Conservation (phyloP, 2,329 filamentous ascomycete species). For the Massarina eburnea region DNA sequence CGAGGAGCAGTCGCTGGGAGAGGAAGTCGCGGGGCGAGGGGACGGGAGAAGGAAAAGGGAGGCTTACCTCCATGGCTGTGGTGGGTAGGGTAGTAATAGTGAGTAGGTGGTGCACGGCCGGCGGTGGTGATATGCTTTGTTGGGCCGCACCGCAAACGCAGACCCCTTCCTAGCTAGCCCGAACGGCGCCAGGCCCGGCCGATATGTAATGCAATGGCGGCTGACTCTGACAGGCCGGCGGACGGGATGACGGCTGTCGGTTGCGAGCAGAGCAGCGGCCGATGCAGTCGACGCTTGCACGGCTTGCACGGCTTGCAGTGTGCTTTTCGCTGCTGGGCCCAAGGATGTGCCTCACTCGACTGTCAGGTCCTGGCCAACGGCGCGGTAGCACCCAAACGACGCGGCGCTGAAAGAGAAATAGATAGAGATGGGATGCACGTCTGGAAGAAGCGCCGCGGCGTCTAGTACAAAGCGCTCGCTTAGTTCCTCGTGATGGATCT, state of each 20-base stretch:
- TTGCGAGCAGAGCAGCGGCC: constrained; percentile 1
- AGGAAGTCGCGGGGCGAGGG: not conserved
- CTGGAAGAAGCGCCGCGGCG: too few species aligned
- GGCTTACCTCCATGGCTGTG: constrained; percentile 38
- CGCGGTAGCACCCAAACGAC: constrained; percentile 6
- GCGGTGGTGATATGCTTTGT: constrained; percentile 29
- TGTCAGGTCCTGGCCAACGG: too few species aligned
- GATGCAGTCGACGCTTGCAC: too few species aligned
- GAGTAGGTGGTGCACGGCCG: constrained; percentile 30
- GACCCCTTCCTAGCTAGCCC: too few species aligned
- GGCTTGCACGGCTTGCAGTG: too few species aligned
- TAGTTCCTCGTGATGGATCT: not conserved
- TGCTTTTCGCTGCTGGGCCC: constrained; percentile 10
- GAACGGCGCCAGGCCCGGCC: constrained; percentile 6
- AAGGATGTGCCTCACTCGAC: constrained; percentile 11
- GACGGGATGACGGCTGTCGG: constrained; percentile 1
- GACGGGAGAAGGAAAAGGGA: constrained; percentile 5
- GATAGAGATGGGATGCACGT: too few species aligned
- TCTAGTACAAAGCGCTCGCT: not conserved
- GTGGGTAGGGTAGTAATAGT: constrained; percentile 20
- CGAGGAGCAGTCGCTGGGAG: not conserved
- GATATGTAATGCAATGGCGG: not conserved
- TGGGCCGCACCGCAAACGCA: constrained; percentile 14
- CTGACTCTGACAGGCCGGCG: constrained; percentile 1
- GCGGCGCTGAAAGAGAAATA: constrained; percentile 16